A percentile compares a stretch with the other conserved stretches of the same genome.
Conservation (phyloP, 257 asterid genomes). For the Scutellaria baicalensis region DNA sequence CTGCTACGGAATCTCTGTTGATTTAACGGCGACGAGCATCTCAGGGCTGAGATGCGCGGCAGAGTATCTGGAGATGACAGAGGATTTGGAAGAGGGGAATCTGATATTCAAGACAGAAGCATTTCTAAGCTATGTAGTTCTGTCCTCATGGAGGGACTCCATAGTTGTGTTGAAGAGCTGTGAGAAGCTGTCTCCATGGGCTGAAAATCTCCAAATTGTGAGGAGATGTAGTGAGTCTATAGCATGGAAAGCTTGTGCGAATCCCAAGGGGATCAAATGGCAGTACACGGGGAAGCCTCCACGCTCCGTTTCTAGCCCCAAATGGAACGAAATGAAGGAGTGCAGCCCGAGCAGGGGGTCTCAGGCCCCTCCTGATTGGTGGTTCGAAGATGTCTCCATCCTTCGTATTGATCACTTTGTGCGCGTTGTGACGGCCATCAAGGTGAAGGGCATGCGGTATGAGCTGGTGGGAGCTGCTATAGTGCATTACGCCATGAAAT, state of each 20-base stretch:
- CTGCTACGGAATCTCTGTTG: constrained; percentile 95
- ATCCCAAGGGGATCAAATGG: constrained; percentile 92
- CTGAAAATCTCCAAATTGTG: constrained; percentile 92
- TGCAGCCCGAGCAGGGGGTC: constrained; percentile 58
- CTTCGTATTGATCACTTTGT: constrained; percentile 91
- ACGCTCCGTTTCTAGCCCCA: constrained; percentile 58
- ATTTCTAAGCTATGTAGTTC: constrained; percentile 86
- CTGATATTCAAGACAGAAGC: constrained; percentile 95
- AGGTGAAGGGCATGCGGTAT: constrained; percentile 89
- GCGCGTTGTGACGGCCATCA: constrained; percentile 77
- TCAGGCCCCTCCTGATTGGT: constrained; percentile 89
- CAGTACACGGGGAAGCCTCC: constrained; percentile 71
- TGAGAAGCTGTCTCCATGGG: constrained; percentile 90
- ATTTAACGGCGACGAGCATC: constrained; percentile 67
- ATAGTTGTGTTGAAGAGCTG: constrained; percentile 73
- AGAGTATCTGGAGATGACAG: constrained; percentile 94
- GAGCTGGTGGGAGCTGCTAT: constrained; percentile 77
- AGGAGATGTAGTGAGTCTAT: constrained; percentile 91
- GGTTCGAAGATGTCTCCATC: constrained; percentile 92
- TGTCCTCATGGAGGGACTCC: constrained; percentile 95
- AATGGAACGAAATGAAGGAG: constrained; percentile 64
- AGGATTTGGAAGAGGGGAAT: constrained; percentile 95
- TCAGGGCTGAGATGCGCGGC: constrained; percentile 94
- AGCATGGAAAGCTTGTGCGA: constrained; percentile 97
- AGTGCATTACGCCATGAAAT: constrained; percentile 64